Conservation (phyloP, 1,284 basidiomycete genomes). For the Amylostereum areolatum region DNA sequence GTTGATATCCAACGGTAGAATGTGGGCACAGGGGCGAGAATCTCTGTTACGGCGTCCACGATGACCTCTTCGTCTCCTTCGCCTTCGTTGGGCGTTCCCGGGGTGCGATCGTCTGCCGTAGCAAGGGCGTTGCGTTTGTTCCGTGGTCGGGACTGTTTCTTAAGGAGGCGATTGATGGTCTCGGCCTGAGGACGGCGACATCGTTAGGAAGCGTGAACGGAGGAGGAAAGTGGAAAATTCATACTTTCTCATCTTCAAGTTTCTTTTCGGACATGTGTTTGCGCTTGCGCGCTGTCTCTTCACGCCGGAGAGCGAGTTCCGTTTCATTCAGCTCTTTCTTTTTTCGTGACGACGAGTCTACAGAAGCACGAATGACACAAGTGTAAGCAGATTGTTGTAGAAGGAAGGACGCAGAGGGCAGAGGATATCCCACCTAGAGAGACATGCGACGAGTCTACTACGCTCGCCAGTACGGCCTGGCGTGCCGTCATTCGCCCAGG, state of each 20-base stretch:
- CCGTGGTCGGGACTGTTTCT: conserved; percentile 75
- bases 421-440: conserved; percentile 31
- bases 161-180: conserved; percentile 87
- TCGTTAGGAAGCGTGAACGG: background rate
- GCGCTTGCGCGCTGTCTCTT: conserved; percentile 83
- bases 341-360: conserved; percentile 49
- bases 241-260: conserved; percentile 87
- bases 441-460: conserved; percentile 60
- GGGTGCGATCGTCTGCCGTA: conserved; percentile 39
- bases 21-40: conserved; percentile 28
- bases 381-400: no score
- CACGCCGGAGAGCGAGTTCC: conserved; percentile 74
- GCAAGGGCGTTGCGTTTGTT: conserved; percentile 52
- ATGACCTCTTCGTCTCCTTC: conserved; percentile 26
- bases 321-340: conserved; percentile 80
- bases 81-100: conserved; percentile 23
- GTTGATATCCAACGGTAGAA: conserved; percentile 64
- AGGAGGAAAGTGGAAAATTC: conserved; percentile 10
- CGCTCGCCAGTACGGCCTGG: conserved; percentile 66
- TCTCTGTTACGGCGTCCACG: conserved; percentile 17
- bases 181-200: conserved; percentile 45
- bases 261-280: conserved; percentile 87
- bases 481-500: conserved; percentile 56
- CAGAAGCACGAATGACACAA: background rate
- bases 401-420: no score